Percentiles rank a stretch among this genome's conserved stretches.
These are phyloP conservation scores for Linnemannia zychae DNA, from an alignment of 192 early-diverging fungal species.

Conservation along the genomic window DNA sequence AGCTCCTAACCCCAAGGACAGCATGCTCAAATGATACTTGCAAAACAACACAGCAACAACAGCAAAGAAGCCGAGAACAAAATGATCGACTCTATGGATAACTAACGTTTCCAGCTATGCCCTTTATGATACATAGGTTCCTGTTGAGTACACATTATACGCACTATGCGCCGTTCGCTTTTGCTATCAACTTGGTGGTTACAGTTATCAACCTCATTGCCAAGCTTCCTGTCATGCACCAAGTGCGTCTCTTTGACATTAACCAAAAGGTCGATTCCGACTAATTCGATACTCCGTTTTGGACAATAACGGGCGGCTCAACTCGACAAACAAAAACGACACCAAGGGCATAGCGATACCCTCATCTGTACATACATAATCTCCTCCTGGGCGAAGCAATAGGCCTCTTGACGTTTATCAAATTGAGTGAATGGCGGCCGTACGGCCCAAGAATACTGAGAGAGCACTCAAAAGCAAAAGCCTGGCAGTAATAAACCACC, in stretches of 20 bases:
- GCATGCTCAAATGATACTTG: background rate
- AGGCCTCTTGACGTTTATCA: background rate
- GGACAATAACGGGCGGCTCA: background rate
- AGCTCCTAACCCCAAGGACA: background rate
- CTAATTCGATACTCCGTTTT: background rate
- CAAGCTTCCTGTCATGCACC: constrained; percentile 91
- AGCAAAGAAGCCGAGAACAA: background rate
- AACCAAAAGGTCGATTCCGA: constrained; percentile 63
- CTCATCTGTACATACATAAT: background rate
- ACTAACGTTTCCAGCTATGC: background rate
- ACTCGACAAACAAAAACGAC: background rate
- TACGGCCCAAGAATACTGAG: background rate
- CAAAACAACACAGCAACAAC: background rate
- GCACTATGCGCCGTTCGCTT: constrained; percentile 90
- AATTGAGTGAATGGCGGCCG: background rate
- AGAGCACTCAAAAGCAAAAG: background rate
- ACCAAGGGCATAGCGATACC: background rate
- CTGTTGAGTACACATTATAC: constrained; percentile 95
- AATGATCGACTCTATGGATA: background rate
- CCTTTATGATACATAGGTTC: constrained; percentile 67
- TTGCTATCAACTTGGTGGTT: constrained; percentile 89
- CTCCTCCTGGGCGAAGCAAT: background rate
- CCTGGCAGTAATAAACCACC: background rate
- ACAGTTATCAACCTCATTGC: constrained; percentile 89
- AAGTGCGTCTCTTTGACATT: constrained; percentile 95